Evolutionary conservation across 164 flowering plant genomes (phyloP), one percentile per base, ranked within the genome.

Genomic region (Protea cynaroides): DNA sequence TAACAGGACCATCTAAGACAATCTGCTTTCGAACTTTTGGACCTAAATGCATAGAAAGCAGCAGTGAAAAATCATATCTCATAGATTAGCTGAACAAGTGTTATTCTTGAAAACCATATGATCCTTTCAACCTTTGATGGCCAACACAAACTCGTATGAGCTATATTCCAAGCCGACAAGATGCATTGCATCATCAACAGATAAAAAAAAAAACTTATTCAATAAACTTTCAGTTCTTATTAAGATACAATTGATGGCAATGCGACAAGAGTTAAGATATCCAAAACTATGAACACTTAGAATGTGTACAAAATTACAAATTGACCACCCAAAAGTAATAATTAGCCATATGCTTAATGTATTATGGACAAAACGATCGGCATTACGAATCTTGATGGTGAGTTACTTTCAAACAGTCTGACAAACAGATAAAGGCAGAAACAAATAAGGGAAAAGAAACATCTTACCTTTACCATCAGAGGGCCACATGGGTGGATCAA

Each of bases 1-100:
- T 83, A 64, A 76, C 81, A 56, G 81, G 89, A 59, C 98, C 98
- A 83, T 93, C 97, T 79, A 93, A 72, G 11, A 93, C 86, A 68
- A 93, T 82, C 78, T 93, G 97, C 76, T 86, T 89, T 51, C 72
- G 69, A 50, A 75, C 75, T 72, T 85, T 93, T 14, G 75, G 76
- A 75, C 64, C 98, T 93, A 77, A 19, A 59, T 23, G 61, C 12
- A 57, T 21, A 23, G 50, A 65, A 58, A 5, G 38, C 5, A 25
- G 29, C 0, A 24, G 24, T 46, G 23, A 68, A 21, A 29, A 9
- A 18, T 1, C 7, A 11, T n/a, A 54, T n/a, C 37, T n/a, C 18
- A 49, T 58, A 64, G 51, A 64, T 53, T 1, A 57, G 7, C 59
- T 43, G 38, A 49, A 25, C 25, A n/a, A 56, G 19, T 25, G 13